Conservation (phyloP, 345 rosid species). For the Rhizophora mangle region DNA sequence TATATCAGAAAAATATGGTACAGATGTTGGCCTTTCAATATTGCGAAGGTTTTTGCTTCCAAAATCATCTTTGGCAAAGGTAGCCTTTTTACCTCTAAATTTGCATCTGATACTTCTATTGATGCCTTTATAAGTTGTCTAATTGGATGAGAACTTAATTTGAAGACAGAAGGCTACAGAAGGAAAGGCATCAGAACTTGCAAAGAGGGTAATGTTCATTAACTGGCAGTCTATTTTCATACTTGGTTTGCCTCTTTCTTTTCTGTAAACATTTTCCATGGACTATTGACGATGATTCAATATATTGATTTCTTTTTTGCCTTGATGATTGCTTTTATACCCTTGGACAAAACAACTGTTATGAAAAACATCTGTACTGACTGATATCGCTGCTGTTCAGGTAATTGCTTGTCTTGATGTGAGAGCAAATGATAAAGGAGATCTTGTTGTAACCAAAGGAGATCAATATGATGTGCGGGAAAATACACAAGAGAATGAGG, state of each 20-base stretch:
- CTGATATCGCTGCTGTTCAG: conserved; percentile 37
- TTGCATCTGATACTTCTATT: conserved; percentile 10
- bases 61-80: conserved; percentile 47
- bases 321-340: neutral
- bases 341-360: conserved; percentile 7
- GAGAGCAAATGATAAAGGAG: conserved; percentile 88
- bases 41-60: conserved; percentile 79
- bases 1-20: conserved; percentile 24
- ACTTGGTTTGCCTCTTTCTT: neutral
- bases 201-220: conserved; percentile 74
- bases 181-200: conserved; percentile 79
- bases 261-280: neutral
- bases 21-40: conserved; percentile 94
- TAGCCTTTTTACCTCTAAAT: conserved; percentile 32
- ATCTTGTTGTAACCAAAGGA: conserved; percentile 97
- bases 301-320: neutral
- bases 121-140: conserved; percentile 28
- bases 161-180: conserved; percentile 73
- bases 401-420: conserved; percentile 99
- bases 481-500: conserved; percentile 80
- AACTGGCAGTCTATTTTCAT: neutral
- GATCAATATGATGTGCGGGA: conserved; percentile 97
- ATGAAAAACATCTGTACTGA: neutral
- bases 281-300: neutral
- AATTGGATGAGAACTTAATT: conserved; percentile 45